Evolutionary conservation across 1,284 basidiomycete genomes (phyloP), one percentile per base, ranked within the genome.

Genomic region (Ustilago lituana): DNA sequence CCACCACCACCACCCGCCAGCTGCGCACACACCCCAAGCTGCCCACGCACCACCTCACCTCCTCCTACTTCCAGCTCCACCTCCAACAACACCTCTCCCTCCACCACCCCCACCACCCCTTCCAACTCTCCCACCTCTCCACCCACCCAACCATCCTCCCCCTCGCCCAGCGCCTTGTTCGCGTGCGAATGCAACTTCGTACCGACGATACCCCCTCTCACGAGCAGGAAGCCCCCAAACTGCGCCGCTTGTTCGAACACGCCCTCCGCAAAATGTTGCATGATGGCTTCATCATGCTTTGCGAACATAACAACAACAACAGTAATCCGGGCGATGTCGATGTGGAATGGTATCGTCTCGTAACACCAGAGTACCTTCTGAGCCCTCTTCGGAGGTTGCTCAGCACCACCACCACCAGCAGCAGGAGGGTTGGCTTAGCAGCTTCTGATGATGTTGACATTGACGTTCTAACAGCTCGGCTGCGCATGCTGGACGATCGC

Each of bases 251-350:
- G 2, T 71, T 71, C 35, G 52, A 65, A 32, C 60, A 55, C 54
- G 54, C 57, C n/a, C 36, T 67, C 17, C 57, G 71, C 9, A 64
- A 61, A 31, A 73, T 73, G 67, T 51, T 73, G 61, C 50, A 52
- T 17, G 67, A 73, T 22, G 71, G 71, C 22, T 66, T 61, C 52
- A 56, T 73, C 41, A 32, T 39, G n/a, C 39, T 73, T 3, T 56
- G 54, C 20, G 54, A 56, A 8, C 7, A n/a, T n/a, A n/a, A n/a
- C n/a, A n/a, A n/a, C n/a, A n/a, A n/a, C n/a, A n/a, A n/a, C n/a
- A n/a, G n/a, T n/a, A n/a, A n/a, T n/a, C n/a, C n/a, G n/a, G n/a
- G n/a, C n/a, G n/a, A n/a, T n/a, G n/a, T n/a, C n/a, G 23, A 38
- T 4, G 3, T 26, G 5, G 65, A 68, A 6, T 31, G 10, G 11